Conservation (phyloP, 1,284 basidiomycete genomes). For the Xerocomus amazonicus region DNA sequence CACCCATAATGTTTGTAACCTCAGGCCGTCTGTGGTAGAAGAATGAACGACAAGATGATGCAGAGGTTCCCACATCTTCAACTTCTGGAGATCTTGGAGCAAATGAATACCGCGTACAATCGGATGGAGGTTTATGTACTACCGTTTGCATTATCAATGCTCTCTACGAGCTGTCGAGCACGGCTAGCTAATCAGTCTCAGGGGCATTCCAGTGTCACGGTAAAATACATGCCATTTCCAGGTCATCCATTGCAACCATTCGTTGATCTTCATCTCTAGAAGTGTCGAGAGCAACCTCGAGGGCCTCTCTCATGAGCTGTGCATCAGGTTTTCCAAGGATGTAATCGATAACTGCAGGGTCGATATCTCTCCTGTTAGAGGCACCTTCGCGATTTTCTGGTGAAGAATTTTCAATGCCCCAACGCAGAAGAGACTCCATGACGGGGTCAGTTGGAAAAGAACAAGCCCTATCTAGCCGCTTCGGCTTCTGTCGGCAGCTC, state of each 20-base stretch:
- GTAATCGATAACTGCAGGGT: conserved; percentile 79
- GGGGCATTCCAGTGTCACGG: background rate
- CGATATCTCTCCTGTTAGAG: conserved; percentile 49
- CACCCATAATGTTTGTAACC: conserved; percentile 83
- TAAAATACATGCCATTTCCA: conserved; percentile 78
- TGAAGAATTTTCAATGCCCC: conserved; percentile 68
- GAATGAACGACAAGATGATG: conserved; percentile 61
- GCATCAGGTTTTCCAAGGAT: conserved; percentile 87
- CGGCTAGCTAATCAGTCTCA: background rate
- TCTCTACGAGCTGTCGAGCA: conserved; percentile 72
- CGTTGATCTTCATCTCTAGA: conserved; percentile 61
- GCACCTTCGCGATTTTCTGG: conserved; percentile 30
- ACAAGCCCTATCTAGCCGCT: conserved; percentile 7
- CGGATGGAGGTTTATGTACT: conserved; percentile 31
- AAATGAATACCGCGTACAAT: conserved; percentile 1
- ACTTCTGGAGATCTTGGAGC: conserved; percentile 67
- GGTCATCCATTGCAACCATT: conserved; percentile 82
- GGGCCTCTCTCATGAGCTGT: conserved; percentile 83
- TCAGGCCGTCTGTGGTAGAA: conserved; percentile 58
- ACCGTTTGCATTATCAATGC: conserved; percentile 94
- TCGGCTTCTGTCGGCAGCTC: conserved; percentile 8
- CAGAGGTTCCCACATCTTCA: conserved; percentile 86
- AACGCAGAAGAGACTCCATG: conserved; percentile 75
- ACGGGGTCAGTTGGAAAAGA: background rate
- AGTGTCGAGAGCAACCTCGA: conserved; percentile 69